phyloP scores from a whole-genome alignment of 1,139 yeast genomes.

The Kurtzmaniella quercitrusa region DNA sequence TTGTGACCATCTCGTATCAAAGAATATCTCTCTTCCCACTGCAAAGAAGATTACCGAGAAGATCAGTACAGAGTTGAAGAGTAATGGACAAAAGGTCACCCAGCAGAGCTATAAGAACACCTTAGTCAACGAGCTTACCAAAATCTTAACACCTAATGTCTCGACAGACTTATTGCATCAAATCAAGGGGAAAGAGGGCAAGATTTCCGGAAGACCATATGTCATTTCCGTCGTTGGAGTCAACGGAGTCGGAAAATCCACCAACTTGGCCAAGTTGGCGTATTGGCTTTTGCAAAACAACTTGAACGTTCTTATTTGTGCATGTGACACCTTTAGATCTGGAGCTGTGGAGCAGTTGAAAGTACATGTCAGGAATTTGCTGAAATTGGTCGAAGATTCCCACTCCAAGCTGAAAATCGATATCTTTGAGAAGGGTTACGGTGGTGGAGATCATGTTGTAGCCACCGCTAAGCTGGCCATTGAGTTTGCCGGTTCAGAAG shows the following conservation, averaged over 20 bases:
- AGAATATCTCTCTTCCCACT: conserved; percentile 41
- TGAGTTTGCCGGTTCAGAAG: conserved; percentile 57
- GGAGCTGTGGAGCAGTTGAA: conserved; percentile 97
- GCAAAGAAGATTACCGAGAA: conserved; percentile 35
- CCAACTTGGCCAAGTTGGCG: conserved; percentile 89
- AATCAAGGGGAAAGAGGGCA: conserved; percentile 46
- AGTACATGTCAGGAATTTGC: conserved; percentile 84
- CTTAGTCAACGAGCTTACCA: conserved; percentile 70
- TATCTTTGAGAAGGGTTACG: conserved; percentile 91
- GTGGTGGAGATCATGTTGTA: conserved; percentile 90
- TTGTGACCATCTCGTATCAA: conserved; percentile 38
- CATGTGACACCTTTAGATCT: conserved; percentile 96
- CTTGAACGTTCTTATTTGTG: conserved; percentile 83
- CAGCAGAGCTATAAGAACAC: conserved; percentile 45
- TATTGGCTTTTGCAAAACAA: conserved; percentile 93
- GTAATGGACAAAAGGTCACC: conserved; percentile 27
- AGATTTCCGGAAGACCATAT: conserved; percentile 51
- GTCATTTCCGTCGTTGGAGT: conserved; percentile 97
- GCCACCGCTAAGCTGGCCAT: conserved; percentile 94
- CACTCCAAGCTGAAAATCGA: conserved; percentile 59
- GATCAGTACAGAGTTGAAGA: conserved; percentile 25
- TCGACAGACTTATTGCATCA: conserved; percentile 85
- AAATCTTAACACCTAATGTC: conserved; percentile 86
- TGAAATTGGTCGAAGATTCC: conserved; percentile 37
- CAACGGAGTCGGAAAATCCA: conserved; percentile 96